Conservation (phyloP, 768 basidiomycete genomes). For the Floccularia luteovirens region DNA sequence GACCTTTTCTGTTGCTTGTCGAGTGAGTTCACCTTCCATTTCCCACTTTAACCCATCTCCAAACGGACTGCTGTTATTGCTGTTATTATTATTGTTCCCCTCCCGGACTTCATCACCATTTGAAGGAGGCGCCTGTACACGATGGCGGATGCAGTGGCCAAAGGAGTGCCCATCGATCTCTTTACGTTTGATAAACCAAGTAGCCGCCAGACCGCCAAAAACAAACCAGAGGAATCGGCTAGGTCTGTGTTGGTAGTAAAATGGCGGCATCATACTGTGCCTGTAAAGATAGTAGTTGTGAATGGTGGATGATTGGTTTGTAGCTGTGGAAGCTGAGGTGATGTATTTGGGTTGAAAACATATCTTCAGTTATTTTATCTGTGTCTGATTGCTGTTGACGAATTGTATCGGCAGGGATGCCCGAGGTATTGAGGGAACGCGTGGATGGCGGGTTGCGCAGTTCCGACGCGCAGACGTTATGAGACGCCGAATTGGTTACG, state of each 20-base stretch:
- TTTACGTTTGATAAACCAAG: conserved; percentile 33
- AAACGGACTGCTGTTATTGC: conserved; percentile 6
- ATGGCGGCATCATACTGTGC: not conserved
- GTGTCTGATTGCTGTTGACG: too few species aligned
- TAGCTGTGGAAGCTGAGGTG: too few species aligned
- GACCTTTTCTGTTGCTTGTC: conserved; percentile 45
- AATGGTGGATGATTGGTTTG: too few species aligned
- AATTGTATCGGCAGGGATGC: too few species aligned
- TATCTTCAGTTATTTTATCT: too few species aligned
- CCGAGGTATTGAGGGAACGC: too few species aligned
- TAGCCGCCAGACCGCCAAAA: conserved; percentile 43
- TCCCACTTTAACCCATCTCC: conserved; percentile 32
- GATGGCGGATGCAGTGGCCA: conserved; percentile 23
- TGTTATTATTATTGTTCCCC: too few species aligned
- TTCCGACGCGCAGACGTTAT: too few species aligned
- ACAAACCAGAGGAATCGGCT: conserved; percentile 65
- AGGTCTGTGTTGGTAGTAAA: conserved; percentile 19
- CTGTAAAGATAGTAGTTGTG: not conserved
- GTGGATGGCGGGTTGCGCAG: too few species aligned
- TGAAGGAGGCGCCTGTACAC: conserved; percentile 9
- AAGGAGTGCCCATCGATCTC: conserved; percentile 22
- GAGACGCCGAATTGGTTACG: too few species aligned
- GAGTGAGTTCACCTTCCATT: conserved; percentile 34
- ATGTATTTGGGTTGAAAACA: too few species aligned
- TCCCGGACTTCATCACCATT: too few species aligned